Conservation (phyloP, 2,329 filamentous ascomycete genomes). For the Fusarium chlamydosporum region DNA sequence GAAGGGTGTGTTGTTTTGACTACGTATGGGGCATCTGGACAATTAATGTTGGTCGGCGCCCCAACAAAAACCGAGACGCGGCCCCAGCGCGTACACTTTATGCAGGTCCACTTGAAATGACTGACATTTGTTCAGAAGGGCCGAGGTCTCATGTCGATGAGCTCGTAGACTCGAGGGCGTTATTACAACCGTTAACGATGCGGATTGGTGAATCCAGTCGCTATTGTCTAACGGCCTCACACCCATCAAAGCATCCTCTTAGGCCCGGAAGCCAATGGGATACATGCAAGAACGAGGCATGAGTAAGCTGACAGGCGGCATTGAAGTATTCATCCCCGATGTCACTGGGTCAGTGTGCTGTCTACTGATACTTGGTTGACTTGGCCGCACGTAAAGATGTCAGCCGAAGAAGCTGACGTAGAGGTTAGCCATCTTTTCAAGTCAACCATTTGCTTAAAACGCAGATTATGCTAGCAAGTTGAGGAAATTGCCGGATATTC, state of each 20-base stretch:
- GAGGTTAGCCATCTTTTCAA: not conserved
- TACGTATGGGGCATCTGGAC: not conserved
- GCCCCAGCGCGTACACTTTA: not conserved
- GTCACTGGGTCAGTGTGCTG: not conserved
- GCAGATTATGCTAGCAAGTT: no score
- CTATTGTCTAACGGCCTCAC: not conserved
- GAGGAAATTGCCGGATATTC: no score
- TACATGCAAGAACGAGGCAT: not conserved
- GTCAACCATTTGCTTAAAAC: no score
- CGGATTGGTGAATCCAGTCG: not conserved
- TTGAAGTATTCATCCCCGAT: not conserved
- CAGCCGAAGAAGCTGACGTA: not conserved
- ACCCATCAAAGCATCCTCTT: not conserved
- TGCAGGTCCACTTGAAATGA: not conserved
- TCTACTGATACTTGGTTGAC: no score
- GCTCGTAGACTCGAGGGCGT: no score
- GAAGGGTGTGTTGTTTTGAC: no score
- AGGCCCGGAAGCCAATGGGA: not conserved
- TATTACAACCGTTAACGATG: not conserved
- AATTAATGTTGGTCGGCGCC: not conserved
- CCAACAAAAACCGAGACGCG: not conserved
- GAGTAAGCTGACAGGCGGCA: slow-evolving; percentile 22
- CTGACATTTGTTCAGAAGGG: not conserved
- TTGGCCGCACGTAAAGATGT: not conserved
- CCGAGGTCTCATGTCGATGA: no score